Percentiles rank a stretch among this genome's conserved stretches.
These are phyloP conservation scores for Populus hybrid DNA, from an alignment of 441 rosid genomes.

Conservation along the genomic window DNA sequence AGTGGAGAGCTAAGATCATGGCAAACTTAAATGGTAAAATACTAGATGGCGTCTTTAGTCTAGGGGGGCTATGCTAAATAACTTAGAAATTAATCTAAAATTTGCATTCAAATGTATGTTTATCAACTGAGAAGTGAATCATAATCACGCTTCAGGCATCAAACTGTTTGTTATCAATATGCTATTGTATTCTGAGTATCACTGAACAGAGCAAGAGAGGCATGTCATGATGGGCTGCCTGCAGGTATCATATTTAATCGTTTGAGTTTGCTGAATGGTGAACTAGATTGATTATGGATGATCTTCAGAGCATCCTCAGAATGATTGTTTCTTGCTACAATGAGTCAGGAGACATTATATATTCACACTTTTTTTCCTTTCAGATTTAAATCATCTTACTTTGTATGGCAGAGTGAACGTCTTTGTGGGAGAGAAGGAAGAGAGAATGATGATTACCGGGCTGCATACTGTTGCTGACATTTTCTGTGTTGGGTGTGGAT, in stretches of 20 bases:
- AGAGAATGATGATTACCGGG: conserved; percentile 86
- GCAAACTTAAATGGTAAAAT: not conserved
- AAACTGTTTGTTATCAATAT: not conserved
- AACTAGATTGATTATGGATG: conserved; percentile 10
- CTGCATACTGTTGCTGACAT: conserved; percentile 89
- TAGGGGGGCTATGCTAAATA: not conserved
- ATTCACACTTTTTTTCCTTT: conserved; percentile 8
- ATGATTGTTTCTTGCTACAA: conserved; percentile 5
- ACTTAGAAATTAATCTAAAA: not conserved
- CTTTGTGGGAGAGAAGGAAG: conserved; percentile 65
- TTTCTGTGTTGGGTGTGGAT: conserved; percentile 93
- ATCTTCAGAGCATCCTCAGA: not conserved
- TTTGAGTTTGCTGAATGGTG: not conserved
- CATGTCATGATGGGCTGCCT: conserved; percentile 2
- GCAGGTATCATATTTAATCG: conserved; percentile 3
- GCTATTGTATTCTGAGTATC: conserved; percentile 1
- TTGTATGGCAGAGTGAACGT: conserved; percentile 70
- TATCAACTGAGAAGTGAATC: not conserved
- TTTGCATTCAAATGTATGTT: not conserved
- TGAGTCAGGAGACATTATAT: conserved; percentile 3
- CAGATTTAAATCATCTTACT: conserved; percentile 11
- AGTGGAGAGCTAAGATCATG: not conserved
- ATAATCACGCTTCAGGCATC: not conserved
- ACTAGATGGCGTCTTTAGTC: not conserved
- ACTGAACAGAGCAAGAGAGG: not conserved